Base-by-base conservation (phyloP, 2,329 filamentous ascomycete species). In the Shiraia bambusicola region DNA sequence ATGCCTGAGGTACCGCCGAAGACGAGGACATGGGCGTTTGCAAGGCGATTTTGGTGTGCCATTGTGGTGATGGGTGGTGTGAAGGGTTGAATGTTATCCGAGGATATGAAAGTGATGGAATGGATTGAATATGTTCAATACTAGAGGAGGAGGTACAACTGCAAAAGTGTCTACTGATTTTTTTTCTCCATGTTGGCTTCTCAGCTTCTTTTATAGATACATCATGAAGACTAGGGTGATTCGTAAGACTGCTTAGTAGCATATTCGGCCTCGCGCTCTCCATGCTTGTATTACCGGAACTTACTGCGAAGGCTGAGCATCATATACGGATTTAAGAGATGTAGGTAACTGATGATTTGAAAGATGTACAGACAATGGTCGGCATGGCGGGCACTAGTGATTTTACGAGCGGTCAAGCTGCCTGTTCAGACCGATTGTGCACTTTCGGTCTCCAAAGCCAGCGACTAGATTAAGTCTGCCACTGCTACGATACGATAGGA, bases 1-100 rank as follows among this genome's bases (percentile, higher is more conserved):
- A 87, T 84, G 33, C 83, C 83, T 28, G 79, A 76, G 0, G 81
- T 80, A 27, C 82, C 84, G 28, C 83, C 84, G 39, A 87, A 74
- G 59, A 87, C 66, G 27, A 87, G 75, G 55, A 84, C 68, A 48
- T 70, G 72, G 22, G 68, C 56, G 49, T 68, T 67, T 32, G 66
- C 55, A 34, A 80, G 74, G 57, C 77, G 78, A 55, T 79, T 77
- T 24, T 37, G 44, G 43, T 66, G 64, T 13, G 64, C 61, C 61
- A 66, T 66, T 44, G 6, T 33, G 16, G 24, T 11, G 6, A 12
- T 29, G 19, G 12, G n/a, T 29, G 19, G 12, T 17, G 15, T 14
- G n/a, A 14, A n/a, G 13, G 7, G 22, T 35, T 14, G 33, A 22
- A 8, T 22, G n/a, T n/a, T n/a, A n/a, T n/a, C n/a, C 8, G 19